Conservation (phyloP, 192 early-diverging fungal species). For the Coemansia guatemalensis region DNA sequence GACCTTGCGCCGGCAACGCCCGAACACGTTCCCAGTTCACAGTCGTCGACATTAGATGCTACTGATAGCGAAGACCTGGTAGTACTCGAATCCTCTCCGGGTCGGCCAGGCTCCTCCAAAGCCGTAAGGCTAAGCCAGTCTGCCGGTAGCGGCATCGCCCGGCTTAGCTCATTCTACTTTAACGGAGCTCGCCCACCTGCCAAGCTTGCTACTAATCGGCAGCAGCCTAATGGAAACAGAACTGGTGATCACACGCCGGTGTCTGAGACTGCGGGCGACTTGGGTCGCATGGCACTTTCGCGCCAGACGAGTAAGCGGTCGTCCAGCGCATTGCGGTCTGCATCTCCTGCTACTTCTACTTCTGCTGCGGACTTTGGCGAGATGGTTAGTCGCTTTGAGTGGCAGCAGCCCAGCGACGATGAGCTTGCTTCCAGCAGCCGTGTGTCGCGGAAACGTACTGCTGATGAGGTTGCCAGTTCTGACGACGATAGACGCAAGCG, state of each 20-base stretch:
- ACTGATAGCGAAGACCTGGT: constrained; percentile 28
- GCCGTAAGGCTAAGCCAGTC: constrained; percentile 2
- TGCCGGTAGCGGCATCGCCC: constrained; percentile 1
- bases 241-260: constrained; percentile 1
- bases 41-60: constrained; percentile 33
- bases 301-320: not conserved
- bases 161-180: constrained; percentile 45
- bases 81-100: constrained; percentile 51
- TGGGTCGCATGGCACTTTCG: constrained; percentile 8
- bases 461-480: constrained; percentile 15
- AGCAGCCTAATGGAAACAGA: not conserved
- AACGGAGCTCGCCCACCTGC: constrained; percentile 9
- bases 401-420: not conserved
- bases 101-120: constrained; percentile 34
- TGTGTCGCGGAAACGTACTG: constrained; percentile 22
- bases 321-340: not conserved
- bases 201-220: not conserved
- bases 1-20: constrained; percentile 34
- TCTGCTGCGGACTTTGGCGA: constrained; percentile 16
- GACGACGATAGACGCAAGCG: constrained; percentile 15
- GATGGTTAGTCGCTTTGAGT: constrained; percentile 20
- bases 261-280: not conserved
- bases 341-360: not conserved
- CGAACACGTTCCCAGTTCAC: constrained; percentile 22
- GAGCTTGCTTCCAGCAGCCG: not conserved